These are phyloP conservation scores for Candida nitratophila DNA, from an alignment of 805 yeast genomes.

Conservation along the genomic window DNA sequence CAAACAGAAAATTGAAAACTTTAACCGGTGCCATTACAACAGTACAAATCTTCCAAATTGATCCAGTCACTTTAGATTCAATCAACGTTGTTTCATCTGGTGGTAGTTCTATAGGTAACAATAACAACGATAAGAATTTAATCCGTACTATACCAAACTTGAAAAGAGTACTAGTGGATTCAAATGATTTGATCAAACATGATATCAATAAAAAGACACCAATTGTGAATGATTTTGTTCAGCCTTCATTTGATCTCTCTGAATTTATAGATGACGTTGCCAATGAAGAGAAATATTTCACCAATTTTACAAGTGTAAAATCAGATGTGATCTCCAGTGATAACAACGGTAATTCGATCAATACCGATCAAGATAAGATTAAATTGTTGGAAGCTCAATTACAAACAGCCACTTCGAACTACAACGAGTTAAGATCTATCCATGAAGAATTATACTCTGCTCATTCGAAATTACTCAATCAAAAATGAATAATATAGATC, in stretches of 20 bases:
- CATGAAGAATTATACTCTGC: constrained; percentile 53
- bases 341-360: constrained; percentile 1
- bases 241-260: constrained; percentile 33
- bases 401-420: constrained; percentile 47
- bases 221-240: constrained; percentile 12
- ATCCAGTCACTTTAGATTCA: background rate
- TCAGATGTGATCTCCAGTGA: constrained; percentile 23
- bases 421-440: constrained; percentile 48
- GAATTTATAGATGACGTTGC: constrained; percentile 42
- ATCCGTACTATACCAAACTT: constrained; percentile 50
- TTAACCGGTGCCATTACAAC: constrained; percentile 15
- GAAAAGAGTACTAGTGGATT: constrained; percentile 49
- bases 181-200: constrained; percentile 33
- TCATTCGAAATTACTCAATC: constrained; percentile 31
- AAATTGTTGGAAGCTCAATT: constrained; percentile 38
- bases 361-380: constrained; percentile 14
- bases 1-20: constrained; percentile 45
- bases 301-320: constrained; percentile 31
- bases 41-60: constrained; percentile 8
- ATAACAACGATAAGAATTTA: constrained; percentile 18
- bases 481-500: too few species aligned
- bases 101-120: background rate
- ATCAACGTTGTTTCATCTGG: background rate
- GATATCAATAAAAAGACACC: constrained; percentile 31
- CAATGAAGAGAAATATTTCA: constrained; percentile 45